Percentiles rank a stretch among this genome's conserved stretches.
Evolutionary conservation across 208 protist genomes (phyloP).

Genomic region (Vickermania ingenoplastis): DNA sequence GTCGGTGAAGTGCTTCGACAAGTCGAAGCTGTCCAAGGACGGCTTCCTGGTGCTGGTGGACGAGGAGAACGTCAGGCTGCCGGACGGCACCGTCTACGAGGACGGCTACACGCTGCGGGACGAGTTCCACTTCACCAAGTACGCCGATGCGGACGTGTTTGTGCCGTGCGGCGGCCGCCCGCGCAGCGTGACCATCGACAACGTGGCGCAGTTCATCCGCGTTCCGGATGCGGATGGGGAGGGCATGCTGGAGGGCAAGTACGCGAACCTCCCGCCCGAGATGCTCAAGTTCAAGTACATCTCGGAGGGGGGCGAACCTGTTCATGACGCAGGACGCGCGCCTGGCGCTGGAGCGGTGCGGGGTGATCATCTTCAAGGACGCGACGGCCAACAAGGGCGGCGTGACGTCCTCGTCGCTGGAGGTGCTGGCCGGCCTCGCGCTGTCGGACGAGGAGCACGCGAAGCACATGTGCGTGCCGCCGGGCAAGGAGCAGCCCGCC

Average conservation of each 20-base stretch:
- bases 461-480: conserved; percentile 80
- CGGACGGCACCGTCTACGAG: conserved; percentile 63
- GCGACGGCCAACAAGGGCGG: conserved; percentile 95
- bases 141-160: conserved; percentile 88
- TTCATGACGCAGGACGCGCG: conserved; percentile 94
- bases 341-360: conserved; percentile 77
- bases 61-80: conserved; percentile 83
- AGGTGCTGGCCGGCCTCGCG: conserved; percentile 90
- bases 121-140: conserved; percentile 88
- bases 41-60: conserved; percentile 89
- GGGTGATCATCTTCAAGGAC: conserved; percentile 88
- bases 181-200: conserved; percentile 87
- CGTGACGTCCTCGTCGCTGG: conserved; percentile 95
- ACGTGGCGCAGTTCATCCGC: conserved; percentile 82
- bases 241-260: conserved; percentile 48
- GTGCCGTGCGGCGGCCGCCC: conserved; percentile 95
- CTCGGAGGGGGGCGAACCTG: conserved; percentile 96
- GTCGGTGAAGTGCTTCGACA: conserved; percentile 83
- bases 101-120: conserved; percentile 82
- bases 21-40: conserved; percentile 61
- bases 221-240: conserved; percentile 46
- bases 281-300: conserved; percentile 89
- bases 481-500: conserved; percentile 40
- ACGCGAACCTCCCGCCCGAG: conserved; percentile 29
- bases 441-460: conserved; percentile 88